Evolutionary conservation across 2,329 filamentous ascomycete genomes (phyloP), one percentile per base, ranked within the genome.

Genomic region (Pseudogymnoascus sp.): DNA sequence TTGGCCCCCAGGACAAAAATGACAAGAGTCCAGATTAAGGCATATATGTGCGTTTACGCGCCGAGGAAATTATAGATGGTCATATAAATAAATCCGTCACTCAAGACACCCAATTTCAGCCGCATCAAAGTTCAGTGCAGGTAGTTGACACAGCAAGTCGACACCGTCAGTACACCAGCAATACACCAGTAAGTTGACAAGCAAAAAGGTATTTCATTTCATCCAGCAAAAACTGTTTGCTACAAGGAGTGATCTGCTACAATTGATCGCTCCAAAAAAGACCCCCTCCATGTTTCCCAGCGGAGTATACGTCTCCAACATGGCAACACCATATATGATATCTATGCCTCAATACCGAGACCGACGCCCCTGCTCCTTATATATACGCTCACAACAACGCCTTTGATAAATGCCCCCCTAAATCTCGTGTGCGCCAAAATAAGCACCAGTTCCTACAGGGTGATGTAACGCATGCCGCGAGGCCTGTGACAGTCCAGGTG

Each of bases 341-440:
- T 60, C 58, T 35, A 60, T 60, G 27, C 36, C 58, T 40, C 58
- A 39, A 60, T 60, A 40, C 58, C 35, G 18, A 60, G 36, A 29
- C 58, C 13, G 39, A 48, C 58, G 31, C 58, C 58, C 27, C 27
- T 39, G 58, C 58, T 60, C 58, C 36, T 31, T 60, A 60, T 40
- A 60, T 36, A 40, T 31, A 59, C 35, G 52, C 58, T 62, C 65
- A 64, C 64, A 62, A 62, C 48, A 67, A 67, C 67, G 65, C 67
- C 65, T 15, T 48, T 48, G 33, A 40, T 37, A 65, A 66, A 66
- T 68, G 66, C 64, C 67, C 37, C 35, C 31, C 33, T 21, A 60
- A 33, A 60, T 39, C 58, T 61, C 35, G 55, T 62, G 35, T 62
- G 33, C 31, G 52, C 52, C 48, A n/a, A 52, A 33, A 60, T 59